Evolutionary conservation across 208 protist species (phyloP), one percentile per base, ranked within the genome.

Genomic region (Kentomonas sorsogonicus): DNA sequence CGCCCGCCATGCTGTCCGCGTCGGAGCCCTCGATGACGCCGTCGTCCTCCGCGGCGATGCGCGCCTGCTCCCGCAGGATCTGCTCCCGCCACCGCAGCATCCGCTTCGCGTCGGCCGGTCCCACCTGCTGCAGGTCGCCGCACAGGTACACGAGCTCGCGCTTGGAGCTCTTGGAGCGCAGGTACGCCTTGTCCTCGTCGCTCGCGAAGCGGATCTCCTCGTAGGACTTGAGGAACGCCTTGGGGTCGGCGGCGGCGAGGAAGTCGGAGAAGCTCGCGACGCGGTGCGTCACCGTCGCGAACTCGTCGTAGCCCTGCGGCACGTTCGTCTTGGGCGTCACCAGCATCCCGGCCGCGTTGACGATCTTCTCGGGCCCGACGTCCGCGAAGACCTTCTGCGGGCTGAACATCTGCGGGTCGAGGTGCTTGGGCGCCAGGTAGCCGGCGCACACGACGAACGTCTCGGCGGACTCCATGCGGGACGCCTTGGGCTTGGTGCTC

Each of bases 361-460:
- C 44, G 53, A 92, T 77, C 73, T 96, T 86, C 63, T 95, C 86
- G 67, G 86, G 68, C 31, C 92, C 93, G 4, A 98, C 76, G 46
- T 98, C 92, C 0, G 87, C 72, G 69, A 99, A 99, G 23, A 99
- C 94, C 58, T 87, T 87, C 54, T 96, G 89, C 5, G 96, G 65
- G 69, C 97, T 97, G 69, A 99, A 94, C 78, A 99, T 72, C 31
- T 85, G 74, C 26, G 97, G 95, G 69, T 99, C 98, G 53, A 99
- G 60, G 48, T 91, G 84, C 69, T 96, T 93, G 36, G 98, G 98
- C 15, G 95, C 94, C 47, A 94, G 86, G 68, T 91, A 99, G n/a
- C 86, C 92, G 36, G 88, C 76, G 79, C 98, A 99, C 20, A 99
- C 95, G 30, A 99, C 96, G 74, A 98, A 99, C 60, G 99, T 99